Evolutionary conservation across 441 rosid species (phyloP), one percentile per base, ranked within the genome.

Genomic region (Pelargonium myrrhifolium): DNA sequence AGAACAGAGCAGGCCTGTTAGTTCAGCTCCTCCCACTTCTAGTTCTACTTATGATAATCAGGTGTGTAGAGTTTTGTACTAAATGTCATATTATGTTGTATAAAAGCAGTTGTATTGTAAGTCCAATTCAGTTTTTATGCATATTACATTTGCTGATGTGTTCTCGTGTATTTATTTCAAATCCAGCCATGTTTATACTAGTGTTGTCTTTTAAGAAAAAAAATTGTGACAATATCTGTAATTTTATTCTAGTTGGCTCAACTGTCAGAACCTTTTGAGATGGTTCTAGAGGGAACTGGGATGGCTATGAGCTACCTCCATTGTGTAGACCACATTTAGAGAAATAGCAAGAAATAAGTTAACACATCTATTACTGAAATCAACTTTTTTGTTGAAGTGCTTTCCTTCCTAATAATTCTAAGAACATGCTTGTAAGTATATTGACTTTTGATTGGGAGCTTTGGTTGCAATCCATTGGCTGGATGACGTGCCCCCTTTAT

Each of bases 1-100:
- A n/a, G 64, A 76, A 69, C 86, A 86, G 7, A 70, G 72, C 74
- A 77, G 9, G 43, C 67, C 87, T 21, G 74, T 69, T 71, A 67
- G 80, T 77, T 26, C 78, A 37, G 85, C 76, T 74, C 78, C 87
- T 35, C 64, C 85, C 64, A 74, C 71, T 71, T 71, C 92, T 10
- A 82, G 79, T 76, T 62, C 87, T 68, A 43, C 72, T 45, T 77
- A 87, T 58, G 92, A 86, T 65, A 74, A 80, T 69, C 89, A 87
- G 93, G 97, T 89, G 65, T 24, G 24, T 15, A 11, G 58, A 17
- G 21, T 51, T n/a, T 17, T 51, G 58, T n/a, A 51, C 58, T 9
- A 49, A 49, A 49, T 49, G 58, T 4, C 22, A 6, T 51, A 15
- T 51, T 51, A 5, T 51, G 21, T 17, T 51, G n/a, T 51, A 45